A percentile compares a stretch with the other conserved stretches of the same genome.
Evolutionary conservation across 768 basidiomycete genomes (phyloP).

Genomic region (Plicaturopsis crispa): DNA sequence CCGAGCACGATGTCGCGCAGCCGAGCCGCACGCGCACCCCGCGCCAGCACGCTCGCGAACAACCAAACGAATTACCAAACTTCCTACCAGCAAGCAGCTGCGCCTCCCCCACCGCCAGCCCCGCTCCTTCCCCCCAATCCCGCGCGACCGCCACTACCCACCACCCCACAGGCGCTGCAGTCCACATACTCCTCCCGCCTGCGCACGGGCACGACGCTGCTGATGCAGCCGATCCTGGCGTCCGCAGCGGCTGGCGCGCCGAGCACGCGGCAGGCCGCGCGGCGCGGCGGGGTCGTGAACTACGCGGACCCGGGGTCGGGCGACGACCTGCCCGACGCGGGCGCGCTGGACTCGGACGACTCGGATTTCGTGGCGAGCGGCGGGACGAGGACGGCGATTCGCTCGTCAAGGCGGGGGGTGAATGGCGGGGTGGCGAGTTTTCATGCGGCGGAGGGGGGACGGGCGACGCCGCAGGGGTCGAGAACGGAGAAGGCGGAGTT

Average conservation of each 20-base stretch:
- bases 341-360: conserved; percentile 77
- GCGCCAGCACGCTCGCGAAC: conserved; percentile 26
- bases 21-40: conserved; percentile 36
- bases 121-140: conserved; percentile 37
- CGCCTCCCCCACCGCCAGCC: conserved; percentile 21
- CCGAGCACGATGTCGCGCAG: too few relatives aligned
- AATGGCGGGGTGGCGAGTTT: conserved; percentile 47
- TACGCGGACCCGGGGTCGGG: conserved; percentile 83
- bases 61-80: conserved; percentile 32
- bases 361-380: conserved; percentile 72
- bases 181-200: conserved; percentile 88
- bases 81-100: conserved; percentile 32
- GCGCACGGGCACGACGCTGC: conserved; percentile 80
- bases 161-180: conserved; percentile 60
- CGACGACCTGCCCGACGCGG: conserved; percentile 76
- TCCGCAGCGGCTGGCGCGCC: conserved; percentile 25
- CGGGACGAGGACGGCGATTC: conserved; percentile 48
- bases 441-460: conserved; percentile 33
- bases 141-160: conserved; percentile 49
- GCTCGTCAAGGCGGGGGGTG: conserved; percentile 33
- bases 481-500: conserved; percentile 46
- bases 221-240: conserved; percentile 82
- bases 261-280: conserved; percentile 35
- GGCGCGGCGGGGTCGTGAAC: conserved; percentile 70
- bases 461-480: conserved; percentile 23